Percentiles rank a stretch among this genome's conserved stretches.
phyloP scores from a whole-genome alignment of 257 asterid species.

The Rauvolfia tetraphylla region DNA sequence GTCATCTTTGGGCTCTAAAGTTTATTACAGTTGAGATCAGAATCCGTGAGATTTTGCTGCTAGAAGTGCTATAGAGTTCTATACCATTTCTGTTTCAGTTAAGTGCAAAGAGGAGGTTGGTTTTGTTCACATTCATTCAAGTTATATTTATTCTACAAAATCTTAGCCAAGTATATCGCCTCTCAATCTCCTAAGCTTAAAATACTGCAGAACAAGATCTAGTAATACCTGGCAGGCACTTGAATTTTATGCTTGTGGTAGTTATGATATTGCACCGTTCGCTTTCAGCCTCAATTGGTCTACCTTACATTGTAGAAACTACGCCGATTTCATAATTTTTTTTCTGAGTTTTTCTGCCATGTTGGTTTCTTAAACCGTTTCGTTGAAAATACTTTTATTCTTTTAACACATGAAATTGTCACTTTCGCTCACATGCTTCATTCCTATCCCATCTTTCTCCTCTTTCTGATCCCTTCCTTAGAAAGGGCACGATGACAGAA shows the following conservation, averaged over 20 bases:
- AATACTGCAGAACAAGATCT: not conserved
- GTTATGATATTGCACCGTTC: not conserved
- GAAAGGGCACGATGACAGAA: not conserved
- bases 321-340: not conserved
- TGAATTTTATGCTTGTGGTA: no score
- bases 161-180: not conserved
- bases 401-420: not conserved
- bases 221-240: not conserved
- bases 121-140: not conserved
- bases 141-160: not conserved
- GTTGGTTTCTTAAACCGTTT: not conserved
- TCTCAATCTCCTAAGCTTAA: not conserved
- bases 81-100: not conserved
- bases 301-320: not conserved
- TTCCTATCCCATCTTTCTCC: not conserved
- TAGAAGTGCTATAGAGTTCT: not conserved
- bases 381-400: not conserved
- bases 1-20: not conserved
- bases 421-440: not conserved
- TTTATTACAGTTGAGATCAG: not conserved
- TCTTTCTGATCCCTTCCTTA: no score
- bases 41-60: not conserved
- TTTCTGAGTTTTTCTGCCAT: not conserved
- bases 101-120: not conserved
- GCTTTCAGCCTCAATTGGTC: not conserved